Base-by-base conservation (phyloP, 2,329 filamentous ascomycete species). In the Hypocreales sp. region DNA sequence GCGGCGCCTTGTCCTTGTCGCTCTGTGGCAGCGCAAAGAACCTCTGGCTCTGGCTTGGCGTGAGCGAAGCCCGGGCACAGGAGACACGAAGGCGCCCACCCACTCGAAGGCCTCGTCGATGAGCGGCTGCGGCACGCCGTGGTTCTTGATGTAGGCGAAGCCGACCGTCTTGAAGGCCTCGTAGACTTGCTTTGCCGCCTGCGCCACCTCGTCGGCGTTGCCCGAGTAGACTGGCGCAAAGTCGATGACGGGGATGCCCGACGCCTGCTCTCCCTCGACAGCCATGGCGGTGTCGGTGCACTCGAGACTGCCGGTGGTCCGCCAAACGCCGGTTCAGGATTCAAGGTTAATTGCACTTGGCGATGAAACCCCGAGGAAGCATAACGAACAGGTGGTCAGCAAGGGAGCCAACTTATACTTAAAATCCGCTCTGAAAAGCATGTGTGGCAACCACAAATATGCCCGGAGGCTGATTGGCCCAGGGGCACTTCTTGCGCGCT, bases 101-200 rank as follows among this genome's bases (percentile, higher is more conserved):
- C 47, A 55, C 11, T 20, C 17, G 28, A 59, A 59, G 0, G 54
- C 54, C 18, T 55, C 48, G 2, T 52, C 39, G 3, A 60, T 37
- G 2, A 50, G 30, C 1, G 47, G 40, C 5, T 41, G 36, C 1
- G 52, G 40, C 1, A 60, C 39, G 4, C 45, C 43, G 27, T 53
- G 48, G 31, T 51, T 51, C 30, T 41, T 30, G 16, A 53, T 36
- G 20, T 53, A 52, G 2, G 44, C 47, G 28, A 54, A 53, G 2
- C 50, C 50, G 1, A 42, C 33, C 14, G 41, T 33, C 12, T 39
- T 41, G 24, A 51, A 53, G 1, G 49, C 48, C 15, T 45, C 35
- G 15, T 39, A 41, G 11, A 48, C 29, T 7, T 38, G 27, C 8
- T n/a, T n/a, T n/a, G 37, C 37, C 1, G 33, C 20, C 15, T 35